Evolutionary conservation across 441 rosid species (phyloP).

Genomic region (Manihot esculenta): DNA sequence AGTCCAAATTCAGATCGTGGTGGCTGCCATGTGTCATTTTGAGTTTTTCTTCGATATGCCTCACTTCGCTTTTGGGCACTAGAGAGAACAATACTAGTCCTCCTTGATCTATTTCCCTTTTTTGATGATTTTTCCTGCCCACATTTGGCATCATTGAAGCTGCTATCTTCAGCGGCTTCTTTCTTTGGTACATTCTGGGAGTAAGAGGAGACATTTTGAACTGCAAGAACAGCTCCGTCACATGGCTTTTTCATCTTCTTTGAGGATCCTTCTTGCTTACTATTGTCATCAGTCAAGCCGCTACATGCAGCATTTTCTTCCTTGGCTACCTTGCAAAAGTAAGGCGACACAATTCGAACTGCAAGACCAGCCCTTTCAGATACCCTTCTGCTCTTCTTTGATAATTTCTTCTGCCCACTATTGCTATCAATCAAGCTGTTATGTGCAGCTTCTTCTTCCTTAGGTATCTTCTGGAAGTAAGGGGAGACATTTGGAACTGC

Average conservation of each 20-base stretch:
- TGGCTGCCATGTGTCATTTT: constrained; percentile 58
- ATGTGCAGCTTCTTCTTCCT: not conserved
- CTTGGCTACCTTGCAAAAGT: not conserved
- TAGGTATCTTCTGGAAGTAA: not conserved
- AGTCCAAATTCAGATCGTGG: constrained; percentile 51
- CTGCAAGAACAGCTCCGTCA: no score
- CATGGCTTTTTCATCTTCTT: no score
- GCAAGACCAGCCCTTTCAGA: not conserved
- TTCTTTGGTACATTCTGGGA: no score
- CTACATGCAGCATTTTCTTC: constrained; percentile 5
- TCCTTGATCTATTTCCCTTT: not conserved
- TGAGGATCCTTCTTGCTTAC: no score
- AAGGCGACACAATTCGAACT: not conserved
- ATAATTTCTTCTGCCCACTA: not conserved
- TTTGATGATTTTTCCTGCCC: constrained; percentile 3
- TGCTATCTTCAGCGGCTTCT: no score
- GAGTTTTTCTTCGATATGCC: constrained; percentile 51
- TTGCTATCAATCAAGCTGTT: not conserved
- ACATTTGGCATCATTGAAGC: not conserved
- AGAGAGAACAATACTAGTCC: constrained; percentile 25
- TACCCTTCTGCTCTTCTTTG: not conserved
- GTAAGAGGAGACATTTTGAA: no score
- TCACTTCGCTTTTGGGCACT: constrained; percentile 45
- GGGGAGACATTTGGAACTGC: not conserved
- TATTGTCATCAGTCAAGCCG: not conserved